Conservation (phyloP, 192 early-diverging fungal genomes). For the Entomortierella parvispora region DNA sequence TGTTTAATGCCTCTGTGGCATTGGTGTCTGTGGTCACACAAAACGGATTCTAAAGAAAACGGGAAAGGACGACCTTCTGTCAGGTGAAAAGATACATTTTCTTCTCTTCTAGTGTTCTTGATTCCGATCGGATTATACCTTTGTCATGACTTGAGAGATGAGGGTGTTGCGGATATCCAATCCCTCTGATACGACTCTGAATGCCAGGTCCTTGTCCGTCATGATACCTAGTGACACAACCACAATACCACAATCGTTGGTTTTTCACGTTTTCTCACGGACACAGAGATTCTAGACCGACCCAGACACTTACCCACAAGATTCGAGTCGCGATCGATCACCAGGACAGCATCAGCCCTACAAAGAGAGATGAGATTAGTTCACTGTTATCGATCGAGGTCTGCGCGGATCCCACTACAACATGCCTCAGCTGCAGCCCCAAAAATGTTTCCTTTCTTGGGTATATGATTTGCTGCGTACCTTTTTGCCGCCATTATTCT, state of each 20-base stretch:
- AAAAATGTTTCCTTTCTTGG: no score
- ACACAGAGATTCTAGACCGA: no score
- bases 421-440: no score
- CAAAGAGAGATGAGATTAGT: not conserved
- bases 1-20: slow-evolving; percentile 81
- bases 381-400: not conserved
- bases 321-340: slow-evolving; percentile 30
- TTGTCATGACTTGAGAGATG: slow-evolving; percentile 82
- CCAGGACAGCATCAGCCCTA: slow-evolving; percentile 46
- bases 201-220: slow-evolving; percentile 91
- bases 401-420: not conserved
- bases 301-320: slow-evolving; percentile 61
- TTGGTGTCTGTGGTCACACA: slow-evolving; percentile 79
- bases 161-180: slow-evolving; percentile 65
- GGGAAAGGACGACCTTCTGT: not conserved
- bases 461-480: slow-evolving; percentile 9
- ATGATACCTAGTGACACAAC: slow-evolving; percentile 74
- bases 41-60: slow-evolving; percentile 67
- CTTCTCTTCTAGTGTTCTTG: no score
- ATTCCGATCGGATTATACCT: slow-evolving; percentile 52
- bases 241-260: not conserved
- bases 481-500: slow-evolving; percentile 54
- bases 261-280: no score
- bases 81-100: no score
- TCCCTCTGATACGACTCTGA: slow-evolving; percentile 83